Percentiles rank a stretch among this genome's conserved stretches.
phyloP scores from a whole-genome alignment of 2,329 filamentous ascomycete genomes.

The Paecilomyces fulvus region DNA sequence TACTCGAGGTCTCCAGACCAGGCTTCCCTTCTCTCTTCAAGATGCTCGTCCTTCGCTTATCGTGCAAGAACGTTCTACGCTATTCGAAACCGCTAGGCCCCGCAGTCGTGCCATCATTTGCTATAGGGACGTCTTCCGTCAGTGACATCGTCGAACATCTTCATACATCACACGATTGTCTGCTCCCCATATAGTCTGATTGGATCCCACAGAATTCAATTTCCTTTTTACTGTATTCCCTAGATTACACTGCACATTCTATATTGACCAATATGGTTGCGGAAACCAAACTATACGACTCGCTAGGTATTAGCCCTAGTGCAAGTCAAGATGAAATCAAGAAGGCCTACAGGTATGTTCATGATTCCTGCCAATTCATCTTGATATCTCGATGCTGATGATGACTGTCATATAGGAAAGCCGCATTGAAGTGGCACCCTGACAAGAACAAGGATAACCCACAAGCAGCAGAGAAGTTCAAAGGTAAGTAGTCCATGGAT shows the following conservation, averaged over 20 bases:
- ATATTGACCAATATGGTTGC: slow-evolving; percentile 64
- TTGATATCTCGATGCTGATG: slow-evolving; percentile 8
- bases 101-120: background rate
- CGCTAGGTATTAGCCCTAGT: slow-evolving; percentile 66
- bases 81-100: slow-evolving; percentile 19
- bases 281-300: slow-evolving; percentile 92
- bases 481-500: slow-evolving; percentile 43
- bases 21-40: background rate
- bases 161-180: slow-evolving; percentile 1
- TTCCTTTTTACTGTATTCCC: background rate
- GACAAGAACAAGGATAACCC: slow-evolving; percentile 97
- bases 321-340: slow-evolving; percentile 92
- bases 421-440: slow-evolving; percentile 84
- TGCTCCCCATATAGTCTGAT: slow-evolving; percentile 7
- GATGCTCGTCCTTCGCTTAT: background rate
- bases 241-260: background rate
- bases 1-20: background rate
- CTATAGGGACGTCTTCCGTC: background rate
- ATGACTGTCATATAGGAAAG: slow-evolving; percentile 54
- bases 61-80: slow-evolving; percentile 23
- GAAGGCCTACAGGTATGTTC: slow-evolving; percentile 64
- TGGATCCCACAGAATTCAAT: background rate
- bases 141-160: slow-evolving; percentile 4
- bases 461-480: slow-evolving; percentile 84
- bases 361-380: background rate